Conservation (phyloP, 306 rosid species). For the Cucumis hystrix region DNA sequence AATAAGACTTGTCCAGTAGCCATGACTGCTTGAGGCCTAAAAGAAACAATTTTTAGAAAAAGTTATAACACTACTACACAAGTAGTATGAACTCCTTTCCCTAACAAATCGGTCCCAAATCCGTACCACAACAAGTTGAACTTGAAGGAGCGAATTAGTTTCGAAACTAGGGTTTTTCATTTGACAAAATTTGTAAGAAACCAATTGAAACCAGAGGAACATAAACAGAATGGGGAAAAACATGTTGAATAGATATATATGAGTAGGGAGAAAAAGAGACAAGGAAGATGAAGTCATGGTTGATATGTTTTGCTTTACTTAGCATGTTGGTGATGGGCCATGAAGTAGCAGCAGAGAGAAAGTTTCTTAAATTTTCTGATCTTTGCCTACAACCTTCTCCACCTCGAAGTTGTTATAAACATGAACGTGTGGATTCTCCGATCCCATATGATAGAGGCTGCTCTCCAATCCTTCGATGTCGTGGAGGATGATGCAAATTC, state of each 20-base stretch:
- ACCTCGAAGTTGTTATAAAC: too few relatives aligned
- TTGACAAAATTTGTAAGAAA: neutral
- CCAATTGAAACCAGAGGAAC: neutral
- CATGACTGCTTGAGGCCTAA: conserved; percentile 94
- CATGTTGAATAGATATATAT: neutral
- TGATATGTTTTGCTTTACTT: too few relatives aligned
- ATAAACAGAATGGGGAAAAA: neutral
- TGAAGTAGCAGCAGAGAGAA: too few relatives aligned
- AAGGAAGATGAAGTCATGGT: neutral
- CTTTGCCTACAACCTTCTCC: too few relatives aligned
- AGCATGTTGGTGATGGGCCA: too few relatives aligned
- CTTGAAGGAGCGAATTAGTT: neutral
- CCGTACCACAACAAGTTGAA: neutral
- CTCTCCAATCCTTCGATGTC: too few relatives aligned
- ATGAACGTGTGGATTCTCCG: too few relatives aligned
- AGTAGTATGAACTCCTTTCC: neutral
- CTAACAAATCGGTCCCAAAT: neutral
- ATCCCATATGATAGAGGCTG: too few relatives aligned
- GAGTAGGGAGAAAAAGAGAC: neutral
- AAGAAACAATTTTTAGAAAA: neutral
- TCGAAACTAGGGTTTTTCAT: neutral
- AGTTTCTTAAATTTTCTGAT: too few relatives aligned
- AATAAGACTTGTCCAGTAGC: conserved; percentile 94
- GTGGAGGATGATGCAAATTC: too few relatives aligned
- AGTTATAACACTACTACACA: neutral